Percentiles rank a stretch among this genome's conserved stretches.
phyloP scores from a whole-genome alignment of 495 filamentous ascomycete species.

The Penicillium longicatenatum region DNA sequence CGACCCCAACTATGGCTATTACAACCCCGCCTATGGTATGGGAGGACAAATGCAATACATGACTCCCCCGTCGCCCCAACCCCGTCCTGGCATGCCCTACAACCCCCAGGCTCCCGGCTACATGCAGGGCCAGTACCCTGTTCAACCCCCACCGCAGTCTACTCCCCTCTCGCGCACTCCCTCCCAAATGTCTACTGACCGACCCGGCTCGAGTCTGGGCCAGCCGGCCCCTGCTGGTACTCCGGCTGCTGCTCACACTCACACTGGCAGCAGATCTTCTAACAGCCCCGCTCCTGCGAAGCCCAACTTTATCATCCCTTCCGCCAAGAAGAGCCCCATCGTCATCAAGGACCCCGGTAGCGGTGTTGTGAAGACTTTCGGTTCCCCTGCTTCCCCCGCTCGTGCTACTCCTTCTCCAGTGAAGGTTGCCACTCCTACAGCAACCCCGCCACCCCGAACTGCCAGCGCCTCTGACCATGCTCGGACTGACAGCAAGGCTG shows the following conservation, averaged over 20 bases:
- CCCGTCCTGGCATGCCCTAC: slow-evolving; percentile 55
- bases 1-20: slow-evolving; percentile 20
- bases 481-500: slow-evolving; percentile 58
- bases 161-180: slow-evolving; percentile 79
- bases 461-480: slow-evolving; percentile 57
- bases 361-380: slow-evolving; percentile 61
- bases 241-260: slow-evolving; percentile 59
- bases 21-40: slow-evolving; percentile 53
- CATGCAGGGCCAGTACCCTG: slow-evolving; percentile 56
- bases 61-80: slow-evolving; percentile 52
- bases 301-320: slow-evolving; percentile 54
- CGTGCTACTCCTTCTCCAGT: slow-evolving; percentile 58
- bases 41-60: slow-evolving; percentile 48
- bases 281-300: slow-evolving; percentile 54
- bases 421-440: slow-evolving; percentile 64
- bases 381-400: slow-evolving; percentile 57
- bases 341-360: slow-evolving; percentile 79
- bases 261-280: slow-evolving; percentile 57
- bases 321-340: slow-evolving; percentile 66
- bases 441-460: slow-evolving; percentile 60
- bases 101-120: slow-evolving; percentile 43
- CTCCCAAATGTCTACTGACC: slow-evolving; percentile 77
- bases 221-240: slow-evolving; percentile 63
- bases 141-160: slow-evolving; percentile 55
- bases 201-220: slow-evolving; percentile 77